phyloP scores from a whole-genome alignment of 306 rosid species.

The Fragaria nilgerrensis region DNA sequence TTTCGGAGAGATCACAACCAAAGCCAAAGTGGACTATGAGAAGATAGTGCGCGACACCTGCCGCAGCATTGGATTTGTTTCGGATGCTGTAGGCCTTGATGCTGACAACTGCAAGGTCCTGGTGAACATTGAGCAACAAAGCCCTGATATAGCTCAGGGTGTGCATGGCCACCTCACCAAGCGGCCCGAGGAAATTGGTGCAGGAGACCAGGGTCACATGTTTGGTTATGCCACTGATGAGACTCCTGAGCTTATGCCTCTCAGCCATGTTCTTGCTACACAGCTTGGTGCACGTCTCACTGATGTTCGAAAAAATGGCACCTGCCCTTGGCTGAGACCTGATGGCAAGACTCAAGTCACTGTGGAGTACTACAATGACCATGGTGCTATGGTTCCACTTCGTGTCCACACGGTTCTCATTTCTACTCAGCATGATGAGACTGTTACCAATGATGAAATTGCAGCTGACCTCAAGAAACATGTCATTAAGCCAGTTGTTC shows the following conservation, averaged over 20 bases:
- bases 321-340: conserved; percentile 64
- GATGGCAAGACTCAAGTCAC: conserved; percentile 70
- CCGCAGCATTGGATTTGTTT: conserved; percentile 46
- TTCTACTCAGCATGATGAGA: conserved; percentile 68
- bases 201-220: conserved; percentile 70
- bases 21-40: conserved; percentile 54
- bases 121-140: conserved; percentile 57
- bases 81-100: conserved; percentile 57
- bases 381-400: conserved; percentile 57
- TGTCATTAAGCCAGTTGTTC: conserved; percentile 58
- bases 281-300: conserved; percentile 63
- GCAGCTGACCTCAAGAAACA: conserved; percentile 63
- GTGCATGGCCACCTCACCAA: conserved; percentile 63
- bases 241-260: conserved; percentile 66
- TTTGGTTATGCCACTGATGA: conserved; percentile 68
- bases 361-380: conserved; percentile 55
- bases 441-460: conserved; percentile 60
- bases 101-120: conserved; percentile 61
- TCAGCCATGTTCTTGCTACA: conserved; percentile 67
- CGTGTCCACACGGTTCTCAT: conserved; percentile 64
- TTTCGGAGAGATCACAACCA: conserved; percentile 67
- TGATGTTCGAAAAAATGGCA: conserved; percentile 53
- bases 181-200: conserved; percentile 61
- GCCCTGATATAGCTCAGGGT: conserved; percentile 62
- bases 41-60: conserved; percentile 57